Evolutionary conservation across 2,329 filamentous ascomycete species (phyloP).

Genomic region (Aspergillus tamarii): DNA sequence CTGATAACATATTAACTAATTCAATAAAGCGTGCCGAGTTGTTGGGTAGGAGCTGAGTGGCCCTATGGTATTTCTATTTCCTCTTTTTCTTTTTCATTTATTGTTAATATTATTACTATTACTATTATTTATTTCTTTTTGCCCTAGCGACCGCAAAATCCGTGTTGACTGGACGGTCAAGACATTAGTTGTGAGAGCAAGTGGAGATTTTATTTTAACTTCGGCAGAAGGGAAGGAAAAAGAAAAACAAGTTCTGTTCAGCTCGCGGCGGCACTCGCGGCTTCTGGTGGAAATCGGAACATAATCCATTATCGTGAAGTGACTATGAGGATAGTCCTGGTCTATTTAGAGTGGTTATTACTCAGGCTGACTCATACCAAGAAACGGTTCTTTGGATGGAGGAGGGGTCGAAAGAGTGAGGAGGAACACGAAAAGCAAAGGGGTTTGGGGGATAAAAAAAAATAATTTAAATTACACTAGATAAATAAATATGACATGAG

Average conservation of each 20-base stretch:
- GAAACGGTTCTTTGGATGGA: not conserved
- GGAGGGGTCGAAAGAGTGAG: not conserved
- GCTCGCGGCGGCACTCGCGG: constrained; percentile 3
- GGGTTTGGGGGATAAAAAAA: not conserved
- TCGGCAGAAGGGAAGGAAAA: not conserved
- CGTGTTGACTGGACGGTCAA: not conserved
- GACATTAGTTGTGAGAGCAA: not conserved
- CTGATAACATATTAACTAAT: not conserved
- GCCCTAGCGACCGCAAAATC: not conserved
- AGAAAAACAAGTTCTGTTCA: constrained; percentile 1
- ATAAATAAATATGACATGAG: not conserved
- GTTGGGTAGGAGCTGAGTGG: not conserved
- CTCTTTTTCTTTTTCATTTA: too few relatives aligned
- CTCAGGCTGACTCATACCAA: constrained; percentile 7
- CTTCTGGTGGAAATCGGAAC: not conserved
- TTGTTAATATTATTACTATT: too few relatives aligned
- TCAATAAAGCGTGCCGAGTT: not conserved
- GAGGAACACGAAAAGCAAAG: not conserved
- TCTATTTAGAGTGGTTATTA: not conserved
- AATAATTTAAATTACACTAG: too few relatives aligned
- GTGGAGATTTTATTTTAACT: constrained; percentile 6
- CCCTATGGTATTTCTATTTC: not conserved
- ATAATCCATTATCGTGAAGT: not conserved
- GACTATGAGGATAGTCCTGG: not conserved
- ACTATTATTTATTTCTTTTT: too few relatives aligned